A percentile compares a stretch with the other conserved stretches of the same genome.
Evolutionary conservation across 345 rosid genomes (phyloP).

Genomic region (Melastoma malabathricum): DNA sequence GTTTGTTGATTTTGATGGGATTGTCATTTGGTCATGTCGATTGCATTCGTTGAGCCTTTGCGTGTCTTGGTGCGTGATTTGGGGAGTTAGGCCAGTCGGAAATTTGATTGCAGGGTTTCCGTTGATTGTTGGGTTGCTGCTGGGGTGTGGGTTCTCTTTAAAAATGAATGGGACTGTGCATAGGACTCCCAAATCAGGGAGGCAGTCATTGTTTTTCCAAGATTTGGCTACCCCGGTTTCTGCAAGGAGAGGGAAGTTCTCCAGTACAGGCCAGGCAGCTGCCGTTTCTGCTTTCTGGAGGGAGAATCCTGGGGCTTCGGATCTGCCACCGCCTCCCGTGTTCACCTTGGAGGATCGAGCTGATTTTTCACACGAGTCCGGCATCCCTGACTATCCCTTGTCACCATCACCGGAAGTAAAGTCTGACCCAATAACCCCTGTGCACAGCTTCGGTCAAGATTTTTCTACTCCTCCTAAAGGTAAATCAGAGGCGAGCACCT

Average conservation of each 20-base stretch:
- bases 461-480: conserved; percentile 44
- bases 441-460: conserved; percentile 38
- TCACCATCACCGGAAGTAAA: conserved; percentile 71
- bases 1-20: too few species aligned
- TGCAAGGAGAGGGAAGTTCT: conserved; percentile 61
- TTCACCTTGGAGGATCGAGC: conserved; percentile 80
- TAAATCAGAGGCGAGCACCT: conserved; percentile 46
- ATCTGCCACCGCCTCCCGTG: conserved; percentile 96
- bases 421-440: conserved; percentile 46
- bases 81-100: too few species aligned
- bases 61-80: too few species aligned
- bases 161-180: conserved; percentile 46
- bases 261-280: conserved; percentile 72
- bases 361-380: conserved; percentile 81
- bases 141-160: background rate
- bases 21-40: too few species aligned
- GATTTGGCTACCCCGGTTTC: conserved; percentile 87
- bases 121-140: too few species aligned
- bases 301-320: conserved; percentile 71
- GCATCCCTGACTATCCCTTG: conserved; percentile 54
- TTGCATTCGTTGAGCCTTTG: too few species aligned
- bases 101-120: too few species aligned
- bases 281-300: conserved; percentile 97
- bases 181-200: conserved; percentile 75
- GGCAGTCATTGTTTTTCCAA: conserved; percentile 68